Evolutionary conservation across 768 basidiomycete species (phyloP).

Genomic region (Trametes elegans): DNA sequence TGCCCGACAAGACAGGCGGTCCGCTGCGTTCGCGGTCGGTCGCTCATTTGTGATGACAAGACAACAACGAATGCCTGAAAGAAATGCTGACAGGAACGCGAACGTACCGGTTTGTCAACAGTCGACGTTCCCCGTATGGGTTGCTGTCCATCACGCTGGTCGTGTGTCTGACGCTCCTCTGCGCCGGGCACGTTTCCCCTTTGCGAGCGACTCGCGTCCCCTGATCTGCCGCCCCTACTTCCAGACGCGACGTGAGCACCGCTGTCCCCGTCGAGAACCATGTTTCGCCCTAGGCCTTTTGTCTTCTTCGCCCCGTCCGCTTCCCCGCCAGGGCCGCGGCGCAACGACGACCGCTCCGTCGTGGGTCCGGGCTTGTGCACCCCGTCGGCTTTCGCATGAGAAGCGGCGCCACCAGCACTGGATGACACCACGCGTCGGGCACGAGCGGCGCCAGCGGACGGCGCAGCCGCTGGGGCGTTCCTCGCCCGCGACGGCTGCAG

Average conservation of each 20-base stretch:
- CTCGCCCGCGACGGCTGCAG: constrained; percentile 20
- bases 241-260: constrained; percentile 1
- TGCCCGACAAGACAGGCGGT: background rate
- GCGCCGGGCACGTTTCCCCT: constrained; percentile 10
- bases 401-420: constrained; percentile 14
- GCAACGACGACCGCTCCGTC: constrained; percentile 4
- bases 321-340: constrained; percentile 4
- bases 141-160: constrained; percentile 2
- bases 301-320: background rate
- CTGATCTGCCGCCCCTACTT: constrained; percentile 18
- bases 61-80: background rate
- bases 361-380: constrained; percentile 1
- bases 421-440: constrained; percentile 13
- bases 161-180: constrained; percentile 6
- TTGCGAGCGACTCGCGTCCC: constrained; percentile 13
- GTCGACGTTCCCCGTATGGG: constrained; percentile 2
- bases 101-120: constrained; percentile 17
- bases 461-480: constrained; percentile 15
- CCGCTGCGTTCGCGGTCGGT: background rate
- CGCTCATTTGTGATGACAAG: background rate
- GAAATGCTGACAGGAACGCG: constrained; percentile 5
- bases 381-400: constrained; percentile 5
- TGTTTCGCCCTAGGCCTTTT: background rate
- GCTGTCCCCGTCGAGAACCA: background rate
- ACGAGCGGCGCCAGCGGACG: constrained; percentile 5